phyloP scores from a whole-genome alignment of 768 basidiomycete genomes.

The Tylopilus balloui region DNA sequence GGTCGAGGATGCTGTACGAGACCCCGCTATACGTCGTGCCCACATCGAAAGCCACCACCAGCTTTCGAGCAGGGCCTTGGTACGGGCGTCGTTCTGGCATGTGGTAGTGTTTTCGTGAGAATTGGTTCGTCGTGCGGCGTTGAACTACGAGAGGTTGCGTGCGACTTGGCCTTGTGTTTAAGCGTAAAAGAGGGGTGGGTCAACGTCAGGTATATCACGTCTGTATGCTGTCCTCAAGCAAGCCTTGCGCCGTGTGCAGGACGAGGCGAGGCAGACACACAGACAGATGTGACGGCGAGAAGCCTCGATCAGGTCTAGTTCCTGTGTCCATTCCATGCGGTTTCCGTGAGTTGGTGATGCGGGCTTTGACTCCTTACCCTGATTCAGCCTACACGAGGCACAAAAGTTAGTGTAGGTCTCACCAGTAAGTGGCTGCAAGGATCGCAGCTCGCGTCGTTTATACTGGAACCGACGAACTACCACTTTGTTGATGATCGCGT shows the following conservation, averaged over 20 bases:
- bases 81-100: slow-evolving; percentile 36
- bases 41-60: slow-evolving; percentile 49
- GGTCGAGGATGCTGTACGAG: slow-evolving; percentile 37
- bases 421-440: neutral
- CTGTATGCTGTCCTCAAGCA: neutral
- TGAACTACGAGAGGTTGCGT: neutral
- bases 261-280: slow-evolving; percentile 12
- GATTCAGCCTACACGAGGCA: neutral
- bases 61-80: slow-evolving; percentile 37
- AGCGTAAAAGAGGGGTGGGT: neutral
- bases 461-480: neutral
- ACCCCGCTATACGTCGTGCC: slow-evolving; percentile 51
- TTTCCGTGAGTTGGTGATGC: neutral
- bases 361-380: neutral
- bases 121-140: no score
- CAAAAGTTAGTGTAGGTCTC: neutral
- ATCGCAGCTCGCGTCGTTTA: neutral
- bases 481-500: no score
- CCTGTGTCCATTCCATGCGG: slow-evolving; percentile 6
- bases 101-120: neutral
- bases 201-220: neutral
- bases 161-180: neutral
- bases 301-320: slow-evolving; percentile 8
- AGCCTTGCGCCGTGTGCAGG: slow-evolving; percentile 10
- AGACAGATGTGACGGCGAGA: neutral